Evolutionary conservation across 768 basidiomycete genomes (phyloP).

Genomic region (Trametes punicea): DNA sequence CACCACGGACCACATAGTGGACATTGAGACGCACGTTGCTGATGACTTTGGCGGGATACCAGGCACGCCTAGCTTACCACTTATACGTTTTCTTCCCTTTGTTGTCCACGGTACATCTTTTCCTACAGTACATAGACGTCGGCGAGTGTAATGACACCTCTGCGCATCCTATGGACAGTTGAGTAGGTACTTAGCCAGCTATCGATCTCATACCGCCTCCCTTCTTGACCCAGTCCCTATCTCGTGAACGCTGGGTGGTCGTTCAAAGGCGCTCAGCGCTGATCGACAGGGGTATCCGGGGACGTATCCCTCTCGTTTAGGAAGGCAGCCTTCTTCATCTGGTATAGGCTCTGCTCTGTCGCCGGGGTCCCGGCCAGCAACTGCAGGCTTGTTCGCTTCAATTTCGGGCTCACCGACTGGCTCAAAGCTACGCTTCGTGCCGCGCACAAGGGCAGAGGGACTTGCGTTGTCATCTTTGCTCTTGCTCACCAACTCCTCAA

Average conservation of each 20-base stretch:
- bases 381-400: constrained; percentile 1
- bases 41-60: constrained; percentile 2
- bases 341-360: not conserved
- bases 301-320: not conserved
- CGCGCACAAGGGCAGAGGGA: not conserved
- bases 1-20: not conserved
- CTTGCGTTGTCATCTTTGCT: not conserved
- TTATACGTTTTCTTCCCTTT: not conserved
- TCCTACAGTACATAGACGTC: constrained; percentile 6
- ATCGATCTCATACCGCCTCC: not conserved
- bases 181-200: not conserved
- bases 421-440: too few species aligned
- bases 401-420: too few species aligned
- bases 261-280: not conserved
- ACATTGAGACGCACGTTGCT: not conserved
- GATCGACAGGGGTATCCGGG: not conserved
- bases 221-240: too few species aligned
- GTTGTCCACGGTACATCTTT: constrained; percentile 3
- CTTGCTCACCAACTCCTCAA: not conserved
- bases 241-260: not conserved
- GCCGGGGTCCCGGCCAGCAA: not conserved
- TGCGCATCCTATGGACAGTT: not conserved
- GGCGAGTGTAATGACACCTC: constrained; percentile 10
- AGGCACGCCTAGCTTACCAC: not conserved
- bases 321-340: not conserved